These are phyloP conservation scores for Ceratocystis diversiconidia DNA, from an alignment of 2,329 filamentous ascomycete species.

Conservation along the genomic window DNA sequence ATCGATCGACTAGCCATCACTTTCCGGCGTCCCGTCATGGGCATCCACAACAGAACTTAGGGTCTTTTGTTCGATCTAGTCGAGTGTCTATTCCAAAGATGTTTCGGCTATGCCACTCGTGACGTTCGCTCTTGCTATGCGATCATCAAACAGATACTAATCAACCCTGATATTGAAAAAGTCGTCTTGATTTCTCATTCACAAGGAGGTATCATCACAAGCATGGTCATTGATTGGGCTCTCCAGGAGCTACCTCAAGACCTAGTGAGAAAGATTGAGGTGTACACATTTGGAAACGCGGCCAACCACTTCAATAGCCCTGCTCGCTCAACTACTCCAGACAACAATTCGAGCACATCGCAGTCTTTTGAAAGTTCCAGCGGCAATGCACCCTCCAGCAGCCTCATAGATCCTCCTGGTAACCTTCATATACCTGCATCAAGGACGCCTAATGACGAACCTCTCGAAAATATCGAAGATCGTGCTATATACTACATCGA, in stretches of 20 bases:
- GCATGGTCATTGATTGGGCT: constrained; percentile 62
- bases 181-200: constrained; percentile 63
- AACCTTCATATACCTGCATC: not conserved
- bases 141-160: constrained; percentile 48
- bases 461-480: constrained; percentile 21
- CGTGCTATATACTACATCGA: constrained; percentile 56
- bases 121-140: constrained; percentile 51
- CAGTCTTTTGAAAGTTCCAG: not conserved
- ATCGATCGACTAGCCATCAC: constrained; percentile 56
- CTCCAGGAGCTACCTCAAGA: constrained; percentile 55
- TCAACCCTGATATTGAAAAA: constrained; percentile 48
- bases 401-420: not conserved
- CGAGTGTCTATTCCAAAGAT: constrained; percentile 64
- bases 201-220: constrained; percentile 62
- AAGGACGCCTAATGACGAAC: not conserved
- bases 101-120: constrained; percentile 55
- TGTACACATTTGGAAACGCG: constrained; percentile 66
- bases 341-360: not conserved
- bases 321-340: not conserved
- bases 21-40: constrained; percentile 55
- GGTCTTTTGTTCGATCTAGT: constrained; percentile 65
- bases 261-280: constrained; percentile 53
- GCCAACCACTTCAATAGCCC: constrained; percentile 76
- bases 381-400: not conserved
- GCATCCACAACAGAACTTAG: constrained; percentile 61